Evolutionary conservation across 1,139 yeast genomes (phyloP), one percentile per base, ranked within the genome.

Genomic region (Candida sp.): DNA sequence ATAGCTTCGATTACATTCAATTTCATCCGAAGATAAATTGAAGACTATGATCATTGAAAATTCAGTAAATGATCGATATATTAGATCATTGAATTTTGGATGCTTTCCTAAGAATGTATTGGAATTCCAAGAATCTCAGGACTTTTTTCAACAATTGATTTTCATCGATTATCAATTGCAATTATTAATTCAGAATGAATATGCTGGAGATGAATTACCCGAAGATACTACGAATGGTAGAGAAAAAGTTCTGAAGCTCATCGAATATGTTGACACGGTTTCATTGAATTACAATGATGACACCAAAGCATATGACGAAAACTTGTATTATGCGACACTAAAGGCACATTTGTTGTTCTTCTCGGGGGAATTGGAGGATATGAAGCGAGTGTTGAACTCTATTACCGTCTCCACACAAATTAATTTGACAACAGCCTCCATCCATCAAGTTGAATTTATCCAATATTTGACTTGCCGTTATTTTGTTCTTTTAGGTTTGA

Each of bases 141-240:
- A 61, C 36, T 64, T 61, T 43, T 60, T 73, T 49, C 65, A 66
- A 43, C 76, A 67, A 45, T 54, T 69, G 35, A 57, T 68, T 8
- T 71, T 65, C 47, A 54, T 70, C 35, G 79, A 73, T 51, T 68
- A 68, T 52, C 71, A 71, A 52, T 57, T 72, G 40, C 75, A 68
- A 46, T 49, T 63, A 9, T 50, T 68, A 11, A 56, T 71, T 36
- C 66, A 61, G 45, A 62, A 63, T 43, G 71, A 68, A 44, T 63
- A 66, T 42, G 54, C 52, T 11, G 66, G 66, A 5, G 52, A 56
- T 19, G 69, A 63, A 40, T 52, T 68, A 27, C 43, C 40, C 22
- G 50, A 47, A 25, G 60, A 57, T 9, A 50, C 49, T 30, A 43
- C 38, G 5, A 41, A 57, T 4, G 54, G 60, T 2, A 51, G 49